A percentile compares a stretch with the other conserved stretches of the same genome.
Conservation (phyloP, 2,329 filamentous ascomycete genomes). For the Penicillium sp. region DNA sequence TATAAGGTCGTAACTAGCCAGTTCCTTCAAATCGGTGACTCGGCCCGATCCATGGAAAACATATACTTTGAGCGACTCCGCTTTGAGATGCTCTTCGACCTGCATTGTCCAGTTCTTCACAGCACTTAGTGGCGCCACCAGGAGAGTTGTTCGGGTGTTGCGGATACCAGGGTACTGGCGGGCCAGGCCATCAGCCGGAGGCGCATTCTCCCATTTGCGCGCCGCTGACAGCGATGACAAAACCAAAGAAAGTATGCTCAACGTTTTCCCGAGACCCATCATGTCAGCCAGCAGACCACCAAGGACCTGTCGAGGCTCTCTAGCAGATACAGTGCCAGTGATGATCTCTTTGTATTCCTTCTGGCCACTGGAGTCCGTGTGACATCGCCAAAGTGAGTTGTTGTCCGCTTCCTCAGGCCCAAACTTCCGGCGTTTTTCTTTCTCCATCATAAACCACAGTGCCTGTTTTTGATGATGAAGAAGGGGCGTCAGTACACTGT, state of each 20-base stretch:
- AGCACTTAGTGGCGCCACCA: slow-evolving; percentile 87
- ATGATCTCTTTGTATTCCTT: slow-evolving; percentile 79
- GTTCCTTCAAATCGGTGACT: slow-evolving; percentile 64
- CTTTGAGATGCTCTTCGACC: slow-evolving; percentile 74
- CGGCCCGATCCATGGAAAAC: slow-evolving; percentile 84
- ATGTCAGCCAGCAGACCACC: slow-evolving; percentile 79
- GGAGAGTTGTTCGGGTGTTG: slow-evolving; percentile 77
- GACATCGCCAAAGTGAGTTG: slow-evolving; percentile 75
- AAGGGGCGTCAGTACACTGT: slow-evolving; percentile 64
- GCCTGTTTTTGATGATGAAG: slow-evolving; percentile 89
- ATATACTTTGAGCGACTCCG: slow-evolving; percentile 66
- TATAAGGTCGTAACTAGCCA: slow-evolving; percentile 76
- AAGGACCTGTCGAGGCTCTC: slow-evolving; percentile 64
- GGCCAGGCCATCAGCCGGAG: slow-evolving; percentile 47
- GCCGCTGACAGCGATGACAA: slow-evolving; percentile 65
- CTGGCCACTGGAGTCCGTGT: slow-evolving; percentile 56
- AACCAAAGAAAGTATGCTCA: slow-evolving; percentile 81
- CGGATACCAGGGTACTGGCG: slow-evolving; percentile 39
- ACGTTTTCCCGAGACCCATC: slow-evolving; percentile 85
- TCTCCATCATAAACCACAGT: slow-evolving; percentile 77
- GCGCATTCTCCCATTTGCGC: slow-evolving; percentile 57
- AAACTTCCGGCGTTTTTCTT: slow-evolving; percentile 66
- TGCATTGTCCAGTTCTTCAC: slow-evolving; percentile 95
- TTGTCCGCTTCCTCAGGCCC: slow-evolving; percentile 61
- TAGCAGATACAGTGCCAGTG: slow-evolving; percentile 64